A percentile compares a stretch with the other conserved stretches of the same genome.
These are phyloP conservation scores for Ustilago nuda DNA, from an alignment of 1,284 basidiomycete species.

Conservation along the genomic window DNA sequence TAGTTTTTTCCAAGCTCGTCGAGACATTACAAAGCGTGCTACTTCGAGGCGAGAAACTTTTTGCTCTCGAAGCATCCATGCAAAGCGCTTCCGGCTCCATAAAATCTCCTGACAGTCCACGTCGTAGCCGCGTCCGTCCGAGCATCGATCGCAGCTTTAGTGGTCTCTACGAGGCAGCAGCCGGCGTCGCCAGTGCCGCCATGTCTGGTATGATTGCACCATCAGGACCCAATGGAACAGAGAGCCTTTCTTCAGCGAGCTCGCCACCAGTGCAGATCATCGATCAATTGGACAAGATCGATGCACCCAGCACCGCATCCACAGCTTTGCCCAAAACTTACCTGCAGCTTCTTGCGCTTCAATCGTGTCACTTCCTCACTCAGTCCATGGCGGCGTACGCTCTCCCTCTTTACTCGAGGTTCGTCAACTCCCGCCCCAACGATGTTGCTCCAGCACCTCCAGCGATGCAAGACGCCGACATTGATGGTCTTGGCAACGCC, in stretches of 20 bases:
- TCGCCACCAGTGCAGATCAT: conserved; percentile 62
- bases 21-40: conserved; percentile 45
- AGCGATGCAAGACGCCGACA: conserved; percentile 70
- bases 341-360: conserved; percentile 87
- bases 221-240: conserved; percentile 36
- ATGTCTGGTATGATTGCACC: conserved; percentile 50
- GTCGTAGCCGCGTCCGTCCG: conserved; percentile 28
- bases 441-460: conserved; percentile 71
- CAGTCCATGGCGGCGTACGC: conserved; percentile 85
- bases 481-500: conserved; percentile 21
- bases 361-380: conserved; percentile 86
- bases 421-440: conserved; percentile 70
- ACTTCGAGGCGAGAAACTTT: conserved; percentile 37
- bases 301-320: conserved; percentile 90
- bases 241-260: conserved; percentile 47
- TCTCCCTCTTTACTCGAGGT: conserved; percentile 76
- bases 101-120: conserved; percentile 30
- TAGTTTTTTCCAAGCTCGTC: conserved; percentile 58
- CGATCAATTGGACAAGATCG: conserved; percentile 75
- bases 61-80: conserved; percentile 39
- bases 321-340: conserved; percentile 74
- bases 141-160: conserved; percentile 51
- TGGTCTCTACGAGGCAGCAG: conserved; percentile 63
- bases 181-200: conserved; percentile 59
- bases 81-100: conserved; percentile 12